Evolutionary conservation across 208 protist genomes (phyloP).

Genomic region (Leishmania martiniquensis): DNA sequence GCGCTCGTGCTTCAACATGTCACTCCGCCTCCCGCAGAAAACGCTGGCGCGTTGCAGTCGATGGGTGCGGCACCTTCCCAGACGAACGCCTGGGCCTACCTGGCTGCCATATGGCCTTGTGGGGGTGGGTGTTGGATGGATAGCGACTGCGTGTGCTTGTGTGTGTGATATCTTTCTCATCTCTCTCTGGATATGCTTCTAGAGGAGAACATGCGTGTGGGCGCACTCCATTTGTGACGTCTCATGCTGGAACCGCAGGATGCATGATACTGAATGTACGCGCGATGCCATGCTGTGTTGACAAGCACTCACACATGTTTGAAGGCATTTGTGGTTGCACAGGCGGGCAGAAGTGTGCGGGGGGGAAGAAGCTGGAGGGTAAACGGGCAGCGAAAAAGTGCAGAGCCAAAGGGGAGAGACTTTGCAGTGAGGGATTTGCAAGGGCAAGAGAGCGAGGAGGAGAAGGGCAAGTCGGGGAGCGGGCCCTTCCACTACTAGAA

Average conservation of each 20-base stretch:
- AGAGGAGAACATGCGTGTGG: background rate
- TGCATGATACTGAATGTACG: conserved; percentile 23
- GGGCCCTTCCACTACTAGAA: background rate
- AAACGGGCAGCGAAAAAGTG: background rate
- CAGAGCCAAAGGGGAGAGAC: background rate
- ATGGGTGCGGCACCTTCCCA: too few species aligned
- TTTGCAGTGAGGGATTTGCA: background rate
- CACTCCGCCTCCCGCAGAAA: background rate
- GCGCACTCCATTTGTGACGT: conserved; percentile 19
- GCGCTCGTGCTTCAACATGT: background rate
- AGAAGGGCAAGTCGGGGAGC: too few species aligned
- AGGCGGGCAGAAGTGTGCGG: background rate
- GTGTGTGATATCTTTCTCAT: background rate
- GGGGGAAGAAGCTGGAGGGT: background rate
- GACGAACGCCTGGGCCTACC: background rate
- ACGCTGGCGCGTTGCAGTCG: background rate
- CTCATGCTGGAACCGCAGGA: conserved; percentile 39
- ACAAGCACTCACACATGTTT: background rate
- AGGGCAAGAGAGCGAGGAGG: background rate
- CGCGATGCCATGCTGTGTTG: background rate
- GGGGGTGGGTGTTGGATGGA: background rate
- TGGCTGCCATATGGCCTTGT: background rate
- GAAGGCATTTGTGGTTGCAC: background rate
- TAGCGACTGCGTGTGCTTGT: background rate
- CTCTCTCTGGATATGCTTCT: background rate